These are phyloP conservation scores for Phlebopus sp. DNA, from an alignment of 1,284 basidiomycete genomes.

Conservation along the genomic window DNA sequence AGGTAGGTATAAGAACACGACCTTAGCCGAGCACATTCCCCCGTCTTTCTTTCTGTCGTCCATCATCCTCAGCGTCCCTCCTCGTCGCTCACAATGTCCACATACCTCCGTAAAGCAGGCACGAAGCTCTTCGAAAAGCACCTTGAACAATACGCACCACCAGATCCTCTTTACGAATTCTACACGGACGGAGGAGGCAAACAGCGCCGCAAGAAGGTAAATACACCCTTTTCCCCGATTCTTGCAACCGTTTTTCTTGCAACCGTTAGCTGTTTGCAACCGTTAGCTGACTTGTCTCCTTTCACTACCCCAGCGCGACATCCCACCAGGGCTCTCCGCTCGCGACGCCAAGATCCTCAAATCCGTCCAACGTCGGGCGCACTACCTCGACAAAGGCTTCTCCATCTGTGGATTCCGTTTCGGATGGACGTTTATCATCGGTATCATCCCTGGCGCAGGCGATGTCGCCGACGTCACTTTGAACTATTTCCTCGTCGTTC, in stretches of 20 bases:
- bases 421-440: slow-evolving; percentile 84
- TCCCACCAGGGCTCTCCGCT: slow-evolving; percentile 76
- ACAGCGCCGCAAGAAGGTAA: slow-evolving; percentile 66
- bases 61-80: neutral
- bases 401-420: slow-evolving; percentile 80
- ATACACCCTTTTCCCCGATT: too few relatives aligned
- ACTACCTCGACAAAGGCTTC: slow-evolving; percentile 92
- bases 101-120: slow-evolving; percentile 47
- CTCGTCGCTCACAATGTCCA: slow-evolving; percentile 28
- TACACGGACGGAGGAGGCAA: slow-evolving; percentile 67
- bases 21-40: neutral
- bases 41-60: neutral
- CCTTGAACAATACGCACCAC: slow-evolving; percentile 62
- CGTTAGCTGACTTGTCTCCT: neutral
- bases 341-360: slow-evolving; percentile 77
- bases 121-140: slow-evolving; percentile 61
- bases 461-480: slow-evolving; percentile 63
- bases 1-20: neutral
- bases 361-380: slow-evolving; percentile 77
- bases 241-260: too few relatives aligned
- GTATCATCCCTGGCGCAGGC: slow-evolving; percentile 72
- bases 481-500: slow-evolving; percentile 78
- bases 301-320: slow-evolving; percentile 58
- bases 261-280: too few relatives aligned
- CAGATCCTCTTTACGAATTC: slow-evolving; percentile 79